Evolutionary conservation across 176 grass and related monocot species (phyloP), one percentile per base, ranked within the genome.

Genomic region (Triticum dicoccoides): DNA sequence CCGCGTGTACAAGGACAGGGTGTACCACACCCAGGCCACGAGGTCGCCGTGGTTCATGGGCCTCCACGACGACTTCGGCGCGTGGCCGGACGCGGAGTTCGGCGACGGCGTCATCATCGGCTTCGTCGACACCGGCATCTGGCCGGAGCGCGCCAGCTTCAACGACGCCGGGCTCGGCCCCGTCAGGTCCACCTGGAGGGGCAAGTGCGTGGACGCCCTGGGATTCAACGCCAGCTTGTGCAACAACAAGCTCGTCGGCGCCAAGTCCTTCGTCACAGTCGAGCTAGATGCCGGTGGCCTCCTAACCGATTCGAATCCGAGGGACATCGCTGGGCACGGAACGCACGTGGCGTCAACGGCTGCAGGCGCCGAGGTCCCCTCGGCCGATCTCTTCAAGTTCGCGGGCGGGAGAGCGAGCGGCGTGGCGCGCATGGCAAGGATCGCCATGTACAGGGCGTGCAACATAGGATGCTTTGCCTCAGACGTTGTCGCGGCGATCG

Each of bases 161-260:
- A 3, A 80, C 8, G 76, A 82, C 82, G 8, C 14, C 11, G 76
- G 77, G 4, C 83, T 85, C 10, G 9, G 35, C 21, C 61, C 88
- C 24, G 69, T 85, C 13, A 45, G 68, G 8, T 0, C 42, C 14
- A 85, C 47, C 18, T 91, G 84, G 88, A 54, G 56, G 32, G 79
- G 72, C 65, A 17, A 32, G 29, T 86, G 88, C 74, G 51, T 66
- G 72, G 58, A 82, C 88, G 44, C 79, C 82, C 11, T 20, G 30
- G 44, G 79, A 47, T 93, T 96, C 81, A 85, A 81, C 61, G 71
- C 91, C 15, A 73, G 6, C 18, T 33, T 63, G 27, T 96, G 94
- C 84, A 93, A 89, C 87, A 91, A 91, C 80, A 87, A 87, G 72
- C 41, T 90, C 2, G 72, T 90, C 54, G 89, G 89, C 30, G 79